Base-by-base conservation (phyloP, 208 protist genomes). In the Trypanosoma mega region DNA sequence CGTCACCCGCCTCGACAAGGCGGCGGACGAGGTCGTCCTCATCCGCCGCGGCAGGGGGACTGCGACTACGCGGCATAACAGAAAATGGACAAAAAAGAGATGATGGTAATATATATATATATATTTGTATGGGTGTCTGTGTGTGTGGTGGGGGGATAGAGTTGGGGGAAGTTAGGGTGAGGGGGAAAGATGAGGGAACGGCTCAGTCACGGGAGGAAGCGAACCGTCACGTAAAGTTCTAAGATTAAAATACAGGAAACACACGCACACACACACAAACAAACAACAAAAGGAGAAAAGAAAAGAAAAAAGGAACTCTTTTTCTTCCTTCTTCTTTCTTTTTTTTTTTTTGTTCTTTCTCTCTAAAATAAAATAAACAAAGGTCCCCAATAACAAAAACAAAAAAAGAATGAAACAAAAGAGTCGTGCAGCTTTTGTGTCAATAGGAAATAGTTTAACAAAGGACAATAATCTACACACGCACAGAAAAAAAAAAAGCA, bases 11-110 rank as follows among this genome's bases (percentile, higher is more conserved):
- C 36, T 88, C 63, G 21, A 94, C 68, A 3, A 94, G 70, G 53
- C 88, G 77, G 9, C 76, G 78, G 16, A 94, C 87, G 3, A 94
- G 77, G 9, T 80, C 77, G 0, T 94, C 87, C 48, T 93, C 86
- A 21, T 78, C 68, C 9, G 64, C 21, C n/a, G 16, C 41, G 8
- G 24, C 31, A 20, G 18, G n/a, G 8, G 27, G 31, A 14, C 4
- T 6, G 12, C 3, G 16, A 3, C 12, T 4, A 16, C 36, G 51
- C 29, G 26, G 24, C 29, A 20, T 57, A 14, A 21, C 4, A 18
- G 18, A 7, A 33, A 5, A 21, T 16, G 31, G 5, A 34, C 14
- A 7, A 24, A 21, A 33, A 24, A 24, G 23, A 33, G 26, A 54
- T 31, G 48, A 34, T 9, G 16, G 16, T 11, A 49, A 23, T 49